phyloP scores from a whole-genome alignment of 352 stramenopile genomes.

The Pythium volutum region DNA sequence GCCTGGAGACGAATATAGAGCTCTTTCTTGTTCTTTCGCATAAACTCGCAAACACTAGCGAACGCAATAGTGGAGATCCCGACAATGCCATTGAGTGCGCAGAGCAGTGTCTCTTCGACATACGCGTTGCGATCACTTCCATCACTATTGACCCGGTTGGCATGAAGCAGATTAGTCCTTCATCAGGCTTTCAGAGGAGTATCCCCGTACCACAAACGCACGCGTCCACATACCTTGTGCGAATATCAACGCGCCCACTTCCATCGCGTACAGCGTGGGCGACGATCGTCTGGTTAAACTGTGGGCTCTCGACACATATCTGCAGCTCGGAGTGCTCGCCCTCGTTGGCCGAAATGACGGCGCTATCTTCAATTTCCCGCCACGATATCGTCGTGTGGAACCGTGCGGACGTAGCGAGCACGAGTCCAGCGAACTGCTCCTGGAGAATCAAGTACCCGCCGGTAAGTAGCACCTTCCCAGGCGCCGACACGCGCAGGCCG shows the following conservation, averaged over 20 bases:
- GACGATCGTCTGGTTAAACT: slow-evolving; percentile 78
- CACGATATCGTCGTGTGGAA: slow-evolving; percentile 89
- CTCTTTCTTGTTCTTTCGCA: slow-evolving; percentile 20
- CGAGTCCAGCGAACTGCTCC: slow-evolving; percentile 83
- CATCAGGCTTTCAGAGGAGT: background rate
- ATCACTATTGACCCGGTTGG: slow-evolving; percentile 25
- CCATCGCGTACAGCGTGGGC: slow-evolving; percentile 29
- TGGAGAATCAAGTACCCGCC: slow-evolving; percentile 97
- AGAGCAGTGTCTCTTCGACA: slow-evolving; percentile 89
- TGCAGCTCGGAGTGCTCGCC: slow-evolving; percentile 20
- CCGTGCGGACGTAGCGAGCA: slow-evolving; percentile 89
- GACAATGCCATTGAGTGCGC: slow-evolving; percentile 53
- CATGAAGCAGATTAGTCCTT: background rate
- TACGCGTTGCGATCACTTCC: slow-evolving; percentile 78
- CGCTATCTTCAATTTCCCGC: background rate
- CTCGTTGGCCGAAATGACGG: background rate
- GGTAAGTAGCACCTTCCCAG: slow-evolving; percentile 96
- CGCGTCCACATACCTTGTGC: slow-evolving; percentile 1
- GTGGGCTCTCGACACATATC: slow-evolving; percentile 82
- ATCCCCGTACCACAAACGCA: background rate
- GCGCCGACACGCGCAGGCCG: slow-evolving; percentile 83
- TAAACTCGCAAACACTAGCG: slow-evolving; percentile 21
- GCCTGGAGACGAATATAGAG: slow-evolving; percentile 86
- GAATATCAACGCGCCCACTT: background rate
- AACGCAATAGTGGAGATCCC: slow-evolving; percentile 33